Conservation (phyloP, 345 rosid species). For the Eucalyptus grandis region DNA sequence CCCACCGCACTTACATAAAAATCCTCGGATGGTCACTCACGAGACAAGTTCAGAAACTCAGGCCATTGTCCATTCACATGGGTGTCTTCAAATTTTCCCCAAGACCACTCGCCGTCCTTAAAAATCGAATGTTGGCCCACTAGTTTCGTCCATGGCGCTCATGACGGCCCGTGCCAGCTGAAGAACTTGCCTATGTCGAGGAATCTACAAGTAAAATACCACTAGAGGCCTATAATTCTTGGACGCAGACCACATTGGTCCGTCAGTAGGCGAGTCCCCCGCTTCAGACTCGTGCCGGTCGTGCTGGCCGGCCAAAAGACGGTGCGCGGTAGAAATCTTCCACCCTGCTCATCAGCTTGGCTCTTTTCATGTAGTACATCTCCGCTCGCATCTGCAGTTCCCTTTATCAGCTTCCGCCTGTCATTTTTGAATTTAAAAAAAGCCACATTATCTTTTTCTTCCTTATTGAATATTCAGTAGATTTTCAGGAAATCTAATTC, state of each 20-base stretch:
- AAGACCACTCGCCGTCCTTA: neutral
- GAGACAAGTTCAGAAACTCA: slow-evolving; percentile 26
- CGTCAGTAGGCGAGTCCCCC: neutral
- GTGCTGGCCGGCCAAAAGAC: neutral
- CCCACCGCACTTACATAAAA: neutral
- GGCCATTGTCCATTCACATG: slow-evolving; percentile 22
- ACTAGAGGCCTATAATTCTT: slow-evolving; percentile 40
- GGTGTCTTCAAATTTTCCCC: slow-evolving; percentile 14
- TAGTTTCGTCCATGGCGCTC: neutral
- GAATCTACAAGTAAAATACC: neutral
- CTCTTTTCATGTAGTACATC: neutral
- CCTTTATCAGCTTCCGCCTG: neutral
- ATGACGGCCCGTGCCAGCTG: neutral
- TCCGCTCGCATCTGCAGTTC: neutral
- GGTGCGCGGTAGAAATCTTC: neutral
- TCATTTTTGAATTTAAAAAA: neutral
- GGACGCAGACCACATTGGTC: slow-evolving; percentile 48
- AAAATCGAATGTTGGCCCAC: neutral
- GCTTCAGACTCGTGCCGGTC: neutral
- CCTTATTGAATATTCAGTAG: neutral
- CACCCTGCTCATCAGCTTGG: neutral
- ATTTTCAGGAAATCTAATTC: neutral
- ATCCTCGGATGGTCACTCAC: slow-evolving; percentile 1
- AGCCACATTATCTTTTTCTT: neutral
- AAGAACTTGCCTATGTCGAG: neutral